phyloP scores from a whole-genome alignment of 371 early-diverging fungal genomes.

The Mucor lusitanicus region DNA sequence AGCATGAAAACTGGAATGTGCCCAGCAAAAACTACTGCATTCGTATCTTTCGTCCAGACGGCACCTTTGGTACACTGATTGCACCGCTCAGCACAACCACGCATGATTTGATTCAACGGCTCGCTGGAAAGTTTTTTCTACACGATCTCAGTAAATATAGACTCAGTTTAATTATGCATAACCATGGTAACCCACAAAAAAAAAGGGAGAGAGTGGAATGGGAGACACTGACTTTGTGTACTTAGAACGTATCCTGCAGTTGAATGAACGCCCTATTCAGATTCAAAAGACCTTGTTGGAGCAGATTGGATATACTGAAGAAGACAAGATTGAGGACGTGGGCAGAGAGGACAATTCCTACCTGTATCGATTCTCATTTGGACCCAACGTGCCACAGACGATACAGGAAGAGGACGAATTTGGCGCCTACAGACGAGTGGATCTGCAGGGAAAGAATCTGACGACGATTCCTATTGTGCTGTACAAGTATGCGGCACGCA shows the following conservation, averaged over 20 bases:
- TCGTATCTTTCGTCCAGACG: constrained; percentile 69
- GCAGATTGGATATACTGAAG: constrained; percentile 79
- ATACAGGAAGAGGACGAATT: constrained; percentile 40
- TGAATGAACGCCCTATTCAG: constrained; percentile 71
- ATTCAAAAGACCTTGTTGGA: constrained; percentile 70
- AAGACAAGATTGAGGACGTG: constrained; percentile 75
- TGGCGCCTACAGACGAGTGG: constrained; percentile 49
- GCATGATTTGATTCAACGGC: constrained; percentile 67
- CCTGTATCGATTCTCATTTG: constrained; percentile 75
- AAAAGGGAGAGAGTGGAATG: background rate
- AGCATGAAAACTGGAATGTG: constrained; percentile 30
- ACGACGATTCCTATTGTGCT: constrained; percentile 74
- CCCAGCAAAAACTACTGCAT: constrained; percentile 53
- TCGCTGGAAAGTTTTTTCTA: constrained; percentile 79
- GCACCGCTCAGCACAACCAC: constrained; percentile 69
- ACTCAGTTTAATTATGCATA: constrained; percentile 63
- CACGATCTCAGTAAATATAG: constrained; percentile 73
- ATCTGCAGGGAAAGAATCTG: constrained; percentile 61
- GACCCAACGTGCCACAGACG: constrained; percentile 60
- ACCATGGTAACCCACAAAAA: constrained; percentile 50
- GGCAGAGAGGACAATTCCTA: constrained; percentile 88
- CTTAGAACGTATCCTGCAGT: constrained; percentile 63
- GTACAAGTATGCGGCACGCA: constrained; percentile 63
- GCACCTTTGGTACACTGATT: constrained; percentile 77
- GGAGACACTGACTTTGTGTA: background rate